Percentiles rank a stretch among this genome's conserved stretches.
phyloP scores from a whole-genome alignment of 2,329 filamentous ascomycete species.

The Nannizziopsis arthrosporioides region DNA sequence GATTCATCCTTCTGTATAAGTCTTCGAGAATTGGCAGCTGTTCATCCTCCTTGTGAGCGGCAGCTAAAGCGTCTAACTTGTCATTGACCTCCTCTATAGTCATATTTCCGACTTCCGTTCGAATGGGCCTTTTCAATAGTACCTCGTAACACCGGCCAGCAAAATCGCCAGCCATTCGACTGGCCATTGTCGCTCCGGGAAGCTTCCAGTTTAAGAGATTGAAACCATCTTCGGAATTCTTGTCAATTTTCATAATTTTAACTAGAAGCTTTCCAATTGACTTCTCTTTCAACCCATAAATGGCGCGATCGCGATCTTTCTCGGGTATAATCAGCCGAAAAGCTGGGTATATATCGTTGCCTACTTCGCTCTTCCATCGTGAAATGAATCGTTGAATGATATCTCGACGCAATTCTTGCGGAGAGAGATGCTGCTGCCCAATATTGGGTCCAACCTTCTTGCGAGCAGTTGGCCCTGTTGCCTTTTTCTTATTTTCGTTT shows the following conservation, averaged over 20 bases:
- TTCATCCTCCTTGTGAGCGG: constrained; percentile 65
- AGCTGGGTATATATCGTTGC: constrained; percentile 84
- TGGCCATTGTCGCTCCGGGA: constrained; percentile 55
- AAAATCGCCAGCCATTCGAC: constrained; percentile 75
- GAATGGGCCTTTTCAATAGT: constrained; percentile 69
- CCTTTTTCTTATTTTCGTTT: constrained; percentile 63
- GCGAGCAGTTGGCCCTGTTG: constrained; percentile 44
- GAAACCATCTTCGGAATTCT: constrained; percentile 76
- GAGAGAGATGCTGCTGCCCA: constrained; percentile 41
- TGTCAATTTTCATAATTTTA: constrained; percentile 82
- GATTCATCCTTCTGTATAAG: constrained; percentile 85
- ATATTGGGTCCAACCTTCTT: constrained; percentile 45
- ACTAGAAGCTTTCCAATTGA: constrained; percentile 82
- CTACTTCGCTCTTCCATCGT: constrained; percentile 77
- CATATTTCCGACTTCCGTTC: constrained; percentile 62
- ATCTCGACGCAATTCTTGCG: constrained; percentile 64
- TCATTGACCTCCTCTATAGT: constrained; percentile 82
- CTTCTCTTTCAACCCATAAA: constrained; percentile 91
- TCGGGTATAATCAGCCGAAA: constrained; percentile 84
- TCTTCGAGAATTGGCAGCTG: constrained; percentile 69
- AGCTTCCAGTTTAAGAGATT: constrained; percentile 86
- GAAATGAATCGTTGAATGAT: constrained; percentile 80
- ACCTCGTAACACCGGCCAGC: constrained; percentile 79
- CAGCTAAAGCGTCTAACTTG: constrained; percentile 65
- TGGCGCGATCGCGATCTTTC: constrained; percentile 80